These are phyloP conservation scores for Neoconidiobolus thromboides DNA, from an alignment of 371 early-diverging fungal species.

Conservation along the genomic window DNA sequence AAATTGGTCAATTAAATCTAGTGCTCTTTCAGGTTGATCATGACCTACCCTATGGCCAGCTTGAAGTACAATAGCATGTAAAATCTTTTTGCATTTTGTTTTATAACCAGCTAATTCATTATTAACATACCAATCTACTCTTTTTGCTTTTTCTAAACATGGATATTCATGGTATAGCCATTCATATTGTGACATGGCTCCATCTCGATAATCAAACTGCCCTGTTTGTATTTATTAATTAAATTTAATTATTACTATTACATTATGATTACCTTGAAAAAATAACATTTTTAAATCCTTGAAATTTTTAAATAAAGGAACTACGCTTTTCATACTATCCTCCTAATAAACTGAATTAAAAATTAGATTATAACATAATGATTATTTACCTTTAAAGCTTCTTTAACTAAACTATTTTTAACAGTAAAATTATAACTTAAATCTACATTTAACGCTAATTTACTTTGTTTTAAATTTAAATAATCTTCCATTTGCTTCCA, in stretches of 20 bases:
- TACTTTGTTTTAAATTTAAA: constrained; percentile 20
- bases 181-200: constrained; percentile 26
- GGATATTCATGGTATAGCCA: constrained; percentile 17
- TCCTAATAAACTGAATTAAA: background rate
- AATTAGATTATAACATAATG: background rate
- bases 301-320: constrained; percentile 21
- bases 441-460: constrained; percentile 24
- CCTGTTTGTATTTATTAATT: constrained; percentile 2
- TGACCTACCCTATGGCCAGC: constrained; percentile 27
- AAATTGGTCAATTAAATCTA: background rate
- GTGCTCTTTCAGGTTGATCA: background rate
- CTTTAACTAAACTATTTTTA: background rate
- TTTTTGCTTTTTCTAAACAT: constrained; percentile 14
- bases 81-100: constrained; percentile 18
- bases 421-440: constrained; percentile 1
- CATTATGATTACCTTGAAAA: constrained; percentile 10
- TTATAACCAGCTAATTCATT: constrained; percentile 29
- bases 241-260: constrained; percentile 13
- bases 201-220: constrained; percentile 51
- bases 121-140: constrained; percentile 17
- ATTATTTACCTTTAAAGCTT: constrained; percentile 2
- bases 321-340: constrained; percentile 36
- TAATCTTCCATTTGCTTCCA: constrained; percentile 27
- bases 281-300: constrained; percentile 14
- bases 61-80: constrained; percentile 24